These are phyloP conservation scores for Phytophthora capsici DNA, from an alignment of 352 stramenopile species.

Conservation along the genomic window DNA sequence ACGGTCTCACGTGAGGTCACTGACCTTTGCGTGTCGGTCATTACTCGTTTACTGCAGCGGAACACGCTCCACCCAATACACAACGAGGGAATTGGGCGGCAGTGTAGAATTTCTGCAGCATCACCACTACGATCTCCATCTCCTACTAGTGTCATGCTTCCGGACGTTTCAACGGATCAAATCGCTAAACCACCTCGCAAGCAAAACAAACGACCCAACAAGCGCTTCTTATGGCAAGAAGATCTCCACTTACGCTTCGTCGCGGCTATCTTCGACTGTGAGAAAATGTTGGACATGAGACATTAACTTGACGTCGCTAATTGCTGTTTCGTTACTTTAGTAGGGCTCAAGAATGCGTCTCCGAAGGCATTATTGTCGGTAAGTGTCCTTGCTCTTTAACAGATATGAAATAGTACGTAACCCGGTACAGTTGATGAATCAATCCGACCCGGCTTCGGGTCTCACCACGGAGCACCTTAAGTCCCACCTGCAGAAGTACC, in stretches of 20 bases:
- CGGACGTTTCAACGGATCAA: not conserved
- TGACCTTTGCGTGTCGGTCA: conserved; percentile 15
- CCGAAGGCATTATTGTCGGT: conserved; percentile 72
- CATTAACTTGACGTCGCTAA: not conserved
- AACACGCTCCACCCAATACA: conserved; percentile 19
- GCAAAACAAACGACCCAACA: conserved; percentile 77
- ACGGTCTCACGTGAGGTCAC: conserved; percentile 1
- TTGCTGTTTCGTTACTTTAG: conserved; percentile 32
- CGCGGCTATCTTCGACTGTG: conserved; percentile 84
- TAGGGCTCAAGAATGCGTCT: conserved; percentile 83
- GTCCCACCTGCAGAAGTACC: conserved; percentile 88
- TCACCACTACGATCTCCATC: conserved; percentile 13
- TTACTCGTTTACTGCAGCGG: not conserved
- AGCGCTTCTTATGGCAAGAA: conserved; percentile 83
- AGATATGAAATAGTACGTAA: conserved; percentile 1
- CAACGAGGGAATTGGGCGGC: not conserved
- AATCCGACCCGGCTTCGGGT: conserved; percentile 40
- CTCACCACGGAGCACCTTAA: conserved; percentile 87
- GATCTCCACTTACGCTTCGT: conserved; percentile 85
- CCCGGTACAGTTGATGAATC: conserved; percentile 61
- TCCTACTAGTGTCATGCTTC: conserved; percentile 1
- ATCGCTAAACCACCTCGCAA: conserved; percentile 49
- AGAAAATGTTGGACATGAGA: conserved; percentile 13
- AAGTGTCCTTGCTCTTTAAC: conserved; percentile 10
- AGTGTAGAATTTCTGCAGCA: conserved; percentile 16